phyloP scores from a whole-genome alignment of 306 rosid species.

The Echinosophora koreensis region DNA sequence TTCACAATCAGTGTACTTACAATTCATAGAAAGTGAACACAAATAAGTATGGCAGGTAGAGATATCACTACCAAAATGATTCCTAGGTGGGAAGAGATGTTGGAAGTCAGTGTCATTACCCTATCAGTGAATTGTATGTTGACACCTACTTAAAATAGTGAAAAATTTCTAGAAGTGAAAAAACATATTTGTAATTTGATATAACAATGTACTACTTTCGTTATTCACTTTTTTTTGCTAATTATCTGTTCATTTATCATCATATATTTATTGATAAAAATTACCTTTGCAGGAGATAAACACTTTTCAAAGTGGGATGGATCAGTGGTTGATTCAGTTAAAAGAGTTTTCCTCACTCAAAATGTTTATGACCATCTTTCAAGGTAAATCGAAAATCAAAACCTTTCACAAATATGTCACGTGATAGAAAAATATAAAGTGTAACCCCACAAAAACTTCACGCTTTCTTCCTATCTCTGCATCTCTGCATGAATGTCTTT shows the following conservation, averaged over 20 bases:
- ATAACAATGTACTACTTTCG: neutral
- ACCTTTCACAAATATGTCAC: conserved; percentile 2
- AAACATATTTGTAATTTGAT: neutral
- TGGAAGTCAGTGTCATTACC: too few species aligned
- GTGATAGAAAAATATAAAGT: neutral
- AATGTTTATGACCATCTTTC: conserved; percentile 85
- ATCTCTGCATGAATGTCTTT: conserved; percentile 83
- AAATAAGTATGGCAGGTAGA: neutral
- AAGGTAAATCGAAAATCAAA: conserved; percentile 53
- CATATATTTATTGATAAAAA: conserved; percentile 11
- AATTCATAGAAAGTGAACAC: neutral
- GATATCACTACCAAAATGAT: too few species aligned
- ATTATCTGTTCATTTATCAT: neutral
- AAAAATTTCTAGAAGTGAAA: neutral
- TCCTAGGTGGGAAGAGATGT: too few species aligned
- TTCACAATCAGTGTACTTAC: neutral
- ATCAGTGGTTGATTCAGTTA: conserved; percentile 77
- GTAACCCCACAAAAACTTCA: neutral
- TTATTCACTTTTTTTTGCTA: neutral
- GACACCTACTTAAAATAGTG: too few species aligned
- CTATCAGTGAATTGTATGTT: too few species aligned
- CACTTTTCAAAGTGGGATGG: conserved; percentile 83
- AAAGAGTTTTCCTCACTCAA: conserved; percentile 84
- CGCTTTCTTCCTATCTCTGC: conserved; percentile 37
- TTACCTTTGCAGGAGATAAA: conserved; percentile 68